Evolutionary conservation across 495 filamentous ascomycete genomes (phyloP).

Genomic region (Penicillium longicatenatum): DNA sequence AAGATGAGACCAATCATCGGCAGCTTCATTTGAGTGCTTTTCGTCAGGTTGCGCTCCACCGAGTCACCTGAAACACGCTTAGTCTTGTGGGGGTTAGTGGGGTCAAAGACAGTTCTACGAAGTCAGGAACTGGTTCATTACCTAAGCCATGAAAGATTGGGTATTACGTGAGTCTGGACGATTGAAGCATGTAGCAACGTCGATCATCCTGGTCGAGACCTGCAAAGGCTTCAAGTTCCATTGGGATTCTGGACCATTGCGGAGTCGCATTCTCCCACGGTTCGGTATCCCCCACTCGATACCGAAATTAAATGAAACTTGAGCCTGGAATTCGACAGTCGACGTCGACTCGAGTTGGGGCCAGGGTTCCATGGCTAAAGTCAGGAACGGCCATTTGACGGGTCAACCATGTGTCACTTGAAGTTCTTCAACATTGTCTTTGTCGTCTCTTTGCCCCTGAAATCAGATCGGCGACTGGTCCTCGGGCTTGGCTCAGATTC

Average conservation of each 20-base stretch:
- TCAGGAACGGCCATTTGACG: no score
- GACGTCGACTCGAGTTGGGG: no score
- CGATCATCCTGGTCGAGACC: background rate
- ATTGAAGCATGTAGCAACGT: no score
- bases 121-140: background rate
- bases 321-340: no score
- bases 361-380: no score
- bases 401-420: no score
- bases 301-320: background rate
- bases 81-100: background rate
- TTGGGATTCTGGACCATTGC: conserved; percentile 19
- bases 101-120: background rate
- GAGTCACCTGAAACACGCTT: background rate
- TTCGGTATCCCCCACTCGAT: conserved; percentile 1
- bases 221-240: conserved; percentile 2
- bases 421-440: no score
- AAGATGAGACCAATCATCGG: background rate
- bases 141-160: no score
- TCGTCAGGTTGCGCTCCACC: conserved; percentile 15
- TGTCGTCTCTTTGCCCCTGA: no score
- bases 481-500: no score
- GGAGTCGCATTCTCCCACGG: conserved; percentile 18
- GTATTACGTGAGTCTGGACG: no score
- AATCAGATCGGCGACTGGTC: no score
- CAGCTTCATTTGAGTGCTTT: background rate